These are phyloP conservation scores for Torulaspora globosa DNA, from an alignment of 1,139 yeast genomes.

Conservation along the genomic window DNA sequence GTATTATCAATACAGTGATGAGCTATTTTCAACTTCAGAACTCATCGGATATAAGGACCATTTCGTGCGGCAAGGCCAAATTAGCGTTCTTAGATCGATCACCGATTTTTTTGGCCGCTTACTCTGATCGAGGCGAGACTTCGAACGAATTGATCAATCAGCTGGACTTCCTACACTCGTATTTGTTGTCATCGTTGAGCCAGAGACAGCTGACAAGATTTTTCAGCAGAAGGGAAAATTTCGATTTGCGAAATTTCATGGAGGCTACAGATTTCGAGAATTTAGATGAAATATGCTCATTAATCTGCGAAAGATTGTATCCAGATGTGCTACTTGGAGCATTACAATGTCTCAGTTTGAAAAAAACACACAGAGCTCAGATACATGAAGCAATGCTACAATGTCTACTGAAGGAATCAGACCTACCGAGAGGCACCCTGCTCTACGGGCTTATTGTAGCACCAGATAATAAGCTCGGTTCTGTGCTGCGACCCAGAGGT, in stretches of 20 bases:
- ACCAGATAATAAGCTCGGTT: conserved; percentile 52
- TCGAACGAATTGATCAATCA: conserved; percentile 60
- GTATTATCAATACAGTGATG: conserved; percentile 46
- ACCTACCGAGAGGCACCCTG: conserved; percentile 38
- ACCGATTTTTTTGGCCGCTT: conserved; percentile 73
- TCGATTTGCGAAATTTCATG: conserved; percentile 72
- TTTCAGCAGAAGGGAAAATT: conserved; percentile 69
- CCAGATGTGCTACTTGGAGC: conserved; percentile 60
- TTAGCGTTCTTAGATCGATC: conserved; percentile 60
- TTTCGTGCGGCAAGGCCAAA: conserved; percentile 41
- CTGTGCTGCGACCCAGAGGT: conserved; percentile 57
- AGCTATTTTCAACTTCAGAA: conserved; percentile 39
- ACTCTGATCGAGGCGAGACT: conserved; percentile 54
- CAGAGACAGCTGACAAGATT: conserved; percentile 66
- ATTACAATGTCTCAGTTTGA: conserved; percentile 52
- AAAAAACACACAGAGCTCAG: conserved; percentile 44
- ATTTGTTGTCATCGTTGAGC: conserved; percentile 74
- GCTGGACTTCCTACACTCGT: conserved; percentile 69
- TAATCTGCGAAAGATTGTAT: conserved; percentile 42
- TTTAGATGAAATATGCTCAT: conserved; percentile 28
- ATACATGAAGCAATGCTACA: conserved; percentile 35
- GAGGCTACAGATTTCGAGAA: conserved; percentile 42
- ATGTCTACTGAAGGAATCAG: conserved; percentile 22
- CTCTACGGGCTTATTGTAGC: conserved; percentile 60
- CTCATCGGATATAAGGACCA: conserved; percentile 38